Base-by-base conservation (phyloP, 2,329 filamentous ascomycete species). In the Ceratocystis diversiconidia region DNA sequence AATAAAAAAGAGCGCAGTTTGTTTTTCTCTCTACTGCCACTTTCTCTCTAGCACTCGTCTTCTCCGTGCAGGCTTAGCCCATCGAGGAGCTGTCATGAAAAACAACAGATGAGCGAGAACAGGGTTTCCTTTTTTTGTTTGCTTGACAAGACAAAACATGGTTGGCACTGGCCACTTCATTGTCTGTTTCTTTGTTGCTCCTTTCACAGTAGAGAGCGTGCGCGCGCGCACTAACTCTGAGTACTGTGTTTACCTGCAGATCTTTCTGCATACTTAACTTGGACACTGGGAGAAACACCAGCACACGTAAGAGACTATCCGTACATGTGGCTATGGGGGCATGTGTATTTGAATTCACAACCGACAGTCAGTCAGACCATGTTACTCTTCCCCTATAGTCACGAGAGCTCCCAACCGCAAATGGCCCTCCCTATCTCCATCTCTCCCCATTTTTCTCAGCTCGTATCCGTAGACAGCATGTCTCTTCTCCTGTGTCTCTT, bases 131-230 rank as follows among this genome's bases (percentile, higher is more conserved):
- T 32, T 30, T 59, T 36, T 32, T 5, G 3, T 6, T 57, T 15
- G 17, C 30, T 17, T n/a, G 7, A 59, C 30, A 19, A 17, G n/a
- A n/a, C 22, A 10, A n/a, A 19, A 36, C 55, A 59, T 59, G 55
- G 55, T 59, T 32, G 55, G 55, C 55, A 36, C 28, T 59, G 55
- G 55, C 55, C 55, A 59, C 55, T 25, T 41, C 19, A 32, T 59
- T 59, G 55, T 36, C 32, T 59, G 28, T n/a, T 59, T 36, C 17
- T 36, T 59, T 59, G 55, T 59, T 59, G 17, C n/a, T 59, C 55
- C 25, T 59, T 59, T 28, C 15, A 59, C 55, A 59, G n/a, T 30
- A n/a, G 28, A n/a, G 12, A n/a, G 55, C 55, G 28, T 59, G 48
- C 55, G 17, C 32, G 28, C 12, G 5, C 55, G 15, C 28, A 10